These are phyloP conservation scores for Tolypocladium endophyticum DNA, from an alignment of 2,329 filamentous ascomycete genomes.

Conservation along the genomic window DNA sequence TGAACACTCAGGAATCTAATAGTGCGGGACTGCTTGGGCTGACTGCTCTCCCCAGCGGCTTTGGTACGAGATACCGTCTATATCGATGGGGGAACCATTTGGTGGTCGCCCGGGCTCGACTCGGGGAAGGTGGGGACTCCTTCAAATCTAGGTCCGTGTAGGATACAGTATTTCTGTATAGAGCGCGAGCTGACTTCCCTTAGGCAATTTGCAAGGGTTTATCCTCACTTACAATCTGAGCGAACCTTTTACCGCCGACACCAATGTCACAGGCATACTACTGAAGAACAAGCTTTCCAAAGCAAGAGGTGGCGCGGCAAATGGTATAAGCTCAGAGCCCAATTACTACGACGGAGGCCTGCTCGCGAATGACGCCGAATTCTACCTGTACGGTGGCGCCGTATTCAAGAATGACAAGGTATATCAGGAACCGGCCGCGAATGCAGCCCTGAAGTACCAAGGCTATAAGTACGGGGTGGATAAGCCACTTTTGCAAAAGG, in stretches of 20 bases:
- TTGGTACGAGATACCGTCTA: constrained; percentile 53
- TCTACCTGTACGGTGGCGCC: constrained; percentile 53
- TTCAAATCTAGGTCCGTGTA: constrained; percentile 29
- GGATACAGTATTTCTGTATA: too few relatives aligned
- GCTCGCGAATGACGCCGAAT: constrained; percentile 53
- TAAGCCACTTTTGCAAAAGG: constrained; percentile 28
- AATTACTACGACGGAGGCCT: constrained; percentile 53
- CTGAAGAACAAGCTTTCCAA: constrained; percentile 32
- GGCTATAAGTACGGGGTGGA: constrained; percentile 38
- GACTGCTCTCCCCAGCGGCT: constrained; percentile 30
- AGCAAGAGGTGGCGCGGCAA: constrained; percentile 32
- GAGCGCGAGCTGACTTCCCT: neutral
- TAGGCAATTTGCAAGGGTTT: constrained; percentile 41
- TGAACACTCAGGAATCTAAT: too few relatives aligned
- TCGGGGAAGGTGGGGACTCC: constrained; percentile 26
- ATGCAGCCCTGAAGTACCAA: constrained; percentile 40
- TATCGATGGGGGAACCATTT: constrained; percentile 50
- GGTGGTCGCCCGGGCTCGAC: constrained; percentile 38
- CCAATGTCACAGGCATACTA: constrained; percentile 45
- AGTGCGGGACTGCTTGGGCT: constrained; percentile 4
- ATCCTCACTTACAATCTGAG: constrained; percentile 51
- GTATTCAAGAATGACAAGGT: constrained; percentile 24
- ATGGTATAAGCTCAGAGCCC: constrained; percentile 40
- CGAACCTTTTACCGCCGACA: constrained; percentile 37
- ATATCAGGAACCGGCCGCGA: constrained; percentile 25